Percentiles rank a stretch among this genome's conserved stretches.
Evolutionary conservation across 2,329 filamentous ascomycete species (phyloP).

Genomic region (Fusarium sp.): DNA sequence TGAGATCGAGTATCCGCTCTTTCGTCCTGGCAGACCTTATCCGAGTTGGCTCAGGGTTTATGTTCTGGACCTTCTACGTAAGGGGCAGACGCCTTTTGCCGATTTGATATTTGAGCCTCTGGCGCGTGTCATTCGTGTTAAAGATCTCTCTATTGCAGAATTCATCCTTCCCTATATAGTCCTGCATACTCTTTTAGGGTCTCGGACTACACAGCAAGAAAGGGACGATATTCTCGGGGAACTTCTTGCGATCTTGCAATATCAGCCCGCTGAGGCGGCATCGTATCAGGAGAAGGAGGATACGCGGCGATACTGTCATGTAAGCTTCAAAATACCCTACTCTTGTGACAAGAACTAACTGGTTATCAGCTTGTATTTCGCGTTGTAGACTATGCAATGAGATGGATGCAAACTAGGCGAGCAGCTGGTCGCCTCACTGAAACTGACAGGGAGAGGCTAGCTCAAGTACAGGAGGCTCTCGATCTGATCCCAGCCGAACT

Average conservation of each 20-base stretch:
- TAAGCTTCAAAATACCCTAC: constrained; percentile 51
- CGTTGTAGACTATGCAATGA: constrained; percentile 88
- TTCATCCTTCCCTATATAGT: constrained; percentile 91
- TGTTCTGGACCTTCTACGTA: constrained; percentile 82
- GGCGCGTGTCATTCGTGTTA: constrained; percentile 82
- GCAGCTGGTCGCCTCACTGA: constrained; percentile 42
- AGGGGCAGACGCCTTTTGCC: constrained; percentile 77
- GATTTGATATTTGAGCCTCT: constrained; percentile 83
- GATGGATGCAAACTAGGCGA: constrained; percentile 84
- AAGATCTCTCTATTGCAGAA: constrained; percentile 85
- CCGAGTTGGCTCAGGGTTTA: constrained; percentile 83
- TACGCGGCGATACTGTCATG: constrained; percentile 87
- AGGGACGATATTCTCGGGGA: constrained; percentile 75
- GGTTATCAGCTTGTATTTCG: constrained; percentile 79
- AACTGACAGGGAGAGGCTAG: constrained; percentile 58
- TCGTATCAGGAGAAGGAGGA: constrained; percentile 74
- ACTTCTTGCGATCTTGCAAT: constrained; percentile 76
- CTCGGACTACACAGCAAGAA: constrained; percentile 67
- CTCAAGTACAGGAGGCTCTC: constrained; percentile 61
- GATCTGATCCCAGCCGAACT: constrained; percentile 77
- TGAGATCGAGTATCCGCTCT: constrained; percentile 79
- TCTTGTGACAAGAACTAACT: constrained; percentile 11
- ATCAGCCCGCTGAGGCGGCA: constrained; percentile 61
- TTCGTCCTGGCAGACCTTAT: constrained; percentile 73
- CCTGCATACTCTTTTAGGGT: constrained; percentile 82